Base-by-base conservation (phyloP, 164 flowering plant genomes). In the Annona cherimola region DNA sequence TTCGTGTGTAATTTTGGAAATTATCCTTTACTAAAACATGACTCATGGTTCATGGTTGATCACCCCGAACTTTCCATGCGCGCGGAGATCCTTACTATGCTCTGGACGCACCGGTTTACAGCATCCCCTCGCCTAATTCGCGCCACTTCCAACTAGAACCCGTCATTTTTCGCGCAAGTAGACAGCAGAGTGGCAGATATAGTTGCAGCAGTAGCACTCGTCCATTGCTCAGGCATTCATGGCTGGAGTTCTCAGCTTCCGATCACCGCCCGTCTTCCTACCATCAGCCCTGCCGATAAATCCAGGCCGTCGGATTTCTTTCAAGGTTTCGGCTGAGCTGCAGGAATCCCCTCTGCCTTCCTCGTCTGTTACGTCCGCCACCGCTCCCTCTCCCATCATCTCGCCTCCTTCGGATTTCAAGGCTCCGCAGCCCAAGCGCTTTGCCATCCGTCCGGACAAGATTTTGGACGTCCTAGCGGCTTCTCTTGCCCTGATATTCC, bases 381-480 rank as follows among this genome's bases (percentile, higher is more conserved):
- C 69, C 41, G 14, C 67, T 20, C 39, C 72, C 45, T 40, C 81
- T 54, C 72, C 81, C 5, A 73, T 72, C 5, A 54, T 91, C 45
- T 66, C 90, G 69, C 81, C 97, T 35, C 99, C 98, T 42, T 85
- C 92, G 19, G 82, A 88, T 76, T 92, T 92, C 85, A 89, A 88
- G 81, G 81, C 93, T 20, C 97, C 99, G 3, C 61, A 86, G 80
- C 99, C 99, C 16, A 89, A 89, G 75, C 84, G 79, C 16, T 95
- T 95, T 35, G 73, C 79, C 0, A 80, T 87, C 19, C 84, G 94
- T 55, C 88, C 97, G 1, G 99, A 90, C 76, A 84, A 83, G 87
- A 44, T 69, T 66, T 41, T 81, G 20, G 98, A 92, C 75, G 70
- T 95, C 4, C 50, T 92, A 2, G 83, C 89, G 42, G 97, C 97